Evolutionary conservation across 331 rosid species (phyloP), one percentile per base, ranked within the genome.

Genomic region (Quercus phellos): DNA sequence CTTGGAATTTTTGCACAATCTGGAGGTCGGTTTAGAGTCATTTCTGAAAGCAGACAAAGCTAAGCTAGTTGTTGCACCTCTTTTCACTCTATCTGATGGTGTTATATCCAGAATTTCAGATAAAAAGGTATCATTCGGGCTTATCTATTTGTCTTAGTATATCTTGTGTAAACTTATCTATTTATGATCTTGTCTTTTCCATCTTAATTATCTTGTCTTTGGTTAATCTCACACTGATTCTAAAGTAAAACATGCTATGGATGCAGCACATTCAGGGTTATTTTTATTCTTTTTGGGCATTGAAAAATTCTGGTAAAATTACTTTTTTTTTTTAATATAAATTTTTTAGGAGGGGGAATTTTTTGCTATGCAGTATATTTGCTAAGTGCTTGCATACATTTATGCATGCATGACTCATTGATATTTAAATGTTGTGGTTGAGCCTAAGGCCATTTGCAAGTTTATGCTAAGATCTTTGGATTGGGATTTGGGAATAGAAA

Each of bases 21-120:
- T 95, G 81, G 92, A 87, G 85, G 80, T 82, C 77, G 85, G 87
- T 84, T 85, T 95, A 72, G 82, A 74, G 83, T 77, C 87, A 22
- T 90, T 87, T 80, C 63, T 87, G 75, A 84, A 89, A 68, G 74
- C 78, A 71, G 80, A 77, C 74, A 77, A 77, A 78, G 86, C 79
- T 53, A 61, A 79, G 82, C 74, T 78, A 68, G 80, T 73, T 71
- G 86, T 72, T 74, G 73, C 80, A 74, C 88, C 89, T 74, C 75
- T 70, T 55, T 77, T 84, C 53, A 70, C 53, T 66, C 80, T 72
- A 72, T 79, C 72, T 63, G 82, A 59, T 77, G 89, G 73, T 74
- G 19, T 78, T 73, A 55, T 80, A 55, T 51, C 55, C 35, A 58
- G 77, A 77, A 81, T 79, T 73, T 82, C 85, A 78, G 80, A 83